Conservation (phyloP, 2,329 filamentous ascomycete genomes). For the Dryadomyces quercivorus region DNA sequence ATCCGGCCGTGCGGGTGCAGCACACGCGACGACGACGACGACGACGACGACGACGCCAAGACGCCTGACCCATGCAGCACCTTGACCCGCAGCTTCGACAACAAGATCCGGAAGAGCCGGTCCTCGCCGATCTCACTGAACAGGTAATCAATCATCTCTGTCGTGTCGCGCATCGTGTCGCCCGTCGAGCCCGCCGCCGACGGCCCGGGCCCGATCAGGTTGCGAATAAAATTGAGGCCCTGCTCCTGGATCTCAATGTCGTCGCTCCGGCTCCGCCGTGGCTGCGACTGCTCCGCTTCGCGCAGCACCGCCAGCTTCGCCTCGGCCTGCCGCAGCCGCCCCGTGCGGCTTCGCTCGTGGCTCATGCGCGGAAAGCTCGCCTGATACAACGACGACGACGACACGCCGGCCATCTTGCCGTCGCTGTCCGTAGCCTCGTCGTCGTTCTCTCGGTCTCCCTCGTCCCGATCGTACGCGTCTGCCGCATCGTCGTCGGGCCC, state of each 20-base stretch:
- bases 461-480: conserved; percentile 1
- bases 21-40: conserved; percentile 25
- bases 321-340: conserved; percentile 36
- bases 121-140: conserved; percentile 65
- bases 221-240: conserved; percentile 77
- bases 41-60: conserved; percentile 15
- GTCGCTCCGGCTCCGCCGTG: conserved; percentile 58
- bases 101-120: conserved; percentile 68
- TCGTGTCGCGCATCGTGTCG: conserved; percentile 36
- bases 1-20: conserved; percentile 55
- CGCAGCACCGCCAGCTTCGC: conserved; percentile 38
- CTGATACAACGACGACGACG: neutral
- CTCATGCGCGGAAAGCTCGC: conserved; percentile 9
- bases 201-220: conserved; percentile 49
- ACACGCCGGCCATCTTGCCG: conserved; percentile 8
- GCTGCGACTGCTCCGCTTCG: conserved; percentile 56
- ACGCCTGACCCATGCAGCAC: conserved; percentile 36
- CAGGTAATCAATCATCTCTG: conserved; percentile 74
- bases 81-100: conserved; percentile 60
- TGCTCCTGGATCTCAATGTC: conserved; percentile 84
- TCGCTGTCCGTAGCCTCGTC: conserved; percentile 4
- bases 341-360: conserved; percentile 20
- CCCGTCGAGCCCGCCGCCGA: conserved; percentile 23
- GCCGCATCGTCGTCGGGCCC: conserved; percentile 9
- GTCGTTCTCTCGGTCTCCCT: too few relatives aligned